A percentile compares a stretch with the other conserved stretches of the same genome.
phyloP scores from a whole-genome alignment of 1,284 basidiomycete species.

The Chalciporus sp. region DNA sequence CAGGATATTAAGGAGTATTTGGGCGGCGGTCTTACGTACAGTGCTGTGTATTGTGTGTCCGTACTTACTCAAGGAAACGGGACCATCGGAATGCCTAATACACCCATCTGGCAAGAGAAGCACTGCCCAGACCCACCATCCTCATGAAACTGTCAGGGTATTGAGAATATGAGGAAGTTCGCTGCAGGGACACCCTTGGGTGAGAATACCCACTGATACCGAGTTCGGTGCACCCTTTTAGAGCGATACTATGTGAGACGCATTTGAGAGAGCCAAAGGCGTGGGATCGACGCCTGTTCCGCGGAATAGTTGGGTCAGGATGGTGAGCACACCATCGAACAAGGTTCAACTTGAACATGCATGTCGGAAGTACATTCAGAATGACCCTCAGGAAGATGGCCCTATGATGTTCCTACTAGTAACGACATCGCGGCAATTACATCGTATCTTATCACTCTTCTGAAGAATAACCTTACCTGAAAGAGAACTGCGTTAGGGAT shows the following conservation, averaged over 20 bases:
- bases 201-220: constrained; percentile 4
- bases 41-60: neutral
- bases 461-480: constrained; percentile 1
- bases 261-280: neutral
- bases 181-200: constrained; percentile 11
- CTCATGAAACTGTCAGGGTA: constrained; percentile 1
- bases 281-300: constrained; percentile 16
- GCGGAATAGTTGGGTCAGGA: constrained; percentile 16
- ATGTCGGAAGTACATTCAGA: constrained; percentile 14
- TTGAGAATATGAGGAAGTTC: constrained; percentile 1
- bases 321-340: constrained; percentile 3
- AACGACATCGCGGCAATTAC: constrained; percentile 7
- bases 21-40: constrained; percentile 10
- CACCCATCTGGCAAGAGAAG: constrained; percentile 10
- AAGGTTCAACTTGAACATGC: constrained; percentile 19
- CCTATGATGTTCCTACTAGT: constrained; percentile 3
- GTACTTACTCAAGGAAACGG: neutral
- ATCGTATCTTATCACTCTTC: neutral
- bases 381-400: constrained; percentile 11
- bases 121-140: neutral
- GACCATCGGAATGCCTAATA: constrained; percentile 8
- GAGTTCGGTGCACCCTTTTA: neutral
- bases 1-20: constrained; percentile 7
- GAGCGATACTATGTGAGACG: constrained; percentile 1
- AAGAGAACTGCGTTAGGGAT: constrained; percentile 1